Conservation (phyloP, 2,329 filamentous ascomycete species). For the Monascus ruber region DNA sequence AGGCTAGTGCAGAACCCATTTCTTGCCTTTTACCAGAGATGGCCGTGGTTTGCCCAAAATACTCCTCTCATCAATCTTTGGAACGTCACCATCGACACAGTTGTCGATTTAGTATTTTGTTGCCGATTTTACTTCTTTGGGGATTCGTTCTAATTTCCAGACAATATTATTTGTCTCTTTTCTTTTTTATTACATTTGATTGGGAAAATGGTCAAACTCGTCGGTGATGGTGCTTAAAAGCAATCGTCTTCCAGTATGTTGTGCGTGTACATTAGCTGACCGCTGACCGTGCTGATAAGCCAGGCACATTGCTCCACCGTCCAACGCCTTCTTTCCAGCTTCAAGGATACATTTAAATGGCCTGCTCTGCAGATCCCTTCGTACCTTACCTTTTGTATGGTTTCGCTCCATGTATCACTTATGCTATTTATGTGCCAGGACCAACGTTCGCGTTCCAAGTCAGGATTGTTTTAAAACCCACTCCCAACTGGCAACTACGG, state of each 20-base stretch:
- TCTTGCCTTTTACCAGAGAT: constrained; percentile 75
- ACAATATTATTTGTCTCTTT: not conserved
- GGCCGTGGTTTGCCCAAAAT: constrained; percentile 54
- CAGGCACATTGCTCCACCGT: too few species aligned
- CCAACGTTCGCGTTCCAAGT: too few species aligned
- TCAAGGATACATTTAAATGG: too few species aligned
- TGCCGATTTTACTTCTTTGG: not conserved
- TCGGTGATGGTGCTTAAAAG: not conserved
- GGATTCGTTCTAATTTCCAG: not conserved
- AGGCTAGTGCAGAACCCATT: constrained; percentile 60
- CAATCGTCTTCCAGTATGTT: not conserved
- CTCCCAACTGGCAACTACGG: too few species aligned
- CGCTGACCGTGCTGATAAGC: too few species aligned
- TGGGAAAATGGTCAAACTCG: not conserved
- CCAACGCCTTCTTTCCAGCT: too few species aligned
- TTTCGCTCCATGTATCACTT: too few species aligned
- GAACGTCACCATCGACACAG: constrained; percentile 35
- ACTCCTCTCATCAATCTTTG: constrained; percentile 52
- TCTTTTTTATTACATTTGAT: not conserved
- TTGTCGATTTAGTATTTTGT: constrained; percentile 30
- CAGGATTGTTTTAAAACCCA: too few species aligned
- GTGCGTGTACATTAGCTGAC: too few species aligned
- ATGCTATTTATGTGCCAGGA: too few species aligned
- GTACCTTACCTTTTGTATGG: too few species aligned
- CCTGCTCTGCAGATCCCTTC: too few species aligned